A percentile compares a stretch with the other conserved stretches of the same genome.
Evolutionary conservation across 1,284 basidiomycete genomes (phyloP).

Genomic region (Cutaneotrichosporon sp.): DNA sequence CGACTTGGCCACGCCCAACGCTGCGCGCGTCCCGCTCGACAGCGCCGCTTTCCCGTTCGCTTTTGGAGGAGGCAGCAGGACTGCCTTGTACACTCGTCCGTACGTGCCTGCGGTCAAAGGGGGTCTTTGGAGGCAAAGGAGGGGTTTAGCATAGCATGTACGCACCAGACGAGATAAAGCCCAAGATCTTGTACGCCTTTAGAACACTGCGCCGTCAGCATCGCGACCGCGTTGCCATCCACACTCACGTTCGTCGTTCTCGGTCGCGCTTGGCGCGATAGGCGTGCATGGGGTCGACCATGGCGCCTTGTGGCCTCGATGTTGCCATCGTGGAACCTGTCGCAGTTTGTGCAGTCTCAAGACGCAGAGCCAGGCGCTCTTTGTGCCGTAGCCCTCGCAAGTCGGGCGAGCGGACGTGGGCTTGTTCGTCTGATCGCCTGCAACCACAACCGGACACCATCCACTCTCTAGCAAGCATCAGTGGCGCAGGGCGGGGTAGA

Average conservation of each 20-base stretch:
- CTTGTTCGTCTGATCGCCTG: too few species aligned
- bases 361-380: too few species aligned
- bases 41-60: conserved; percentile 17
- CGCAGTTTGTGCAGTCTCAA: not conserved
- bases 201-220: conserved; percentile 52
- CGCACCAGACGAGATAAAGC: conserved; percentile 80
- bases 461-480: too few species aligned
- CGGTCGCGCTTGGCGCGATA: conserved; percentile 73
- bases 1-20: conserved; percentile 20
- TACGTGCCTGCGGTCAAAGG: conserved; percentile 66
- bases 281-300: conserved; percentile 60
- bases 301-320: conserved; percentile 15
- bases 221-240: not conserved
- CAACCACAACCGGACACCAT: too few species aligned
- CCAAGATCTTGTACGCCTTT: conserved; percentile 83
- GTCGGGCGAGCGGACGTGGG: too few species aligned
- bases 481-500: too few species aligned
- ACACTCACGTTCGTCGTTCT: conserved; percentile 52
- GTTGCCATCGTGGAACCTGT: conserved; percentile 18
- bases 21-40: conserved; percentile 27
- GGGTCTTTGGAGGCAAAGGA: not conserved
- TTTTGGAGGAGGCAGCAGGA: conserved; percentile 47
- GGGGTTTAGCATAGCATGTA: not conserved
- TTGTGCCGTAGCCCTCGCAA: too few species aligned
- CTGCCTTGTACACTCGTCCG: conserved; percentile 95